phyloP scores from a whole-genome alignment of 192 early-diverging fungal species.

The Linnemannia hyalina region DNA sequence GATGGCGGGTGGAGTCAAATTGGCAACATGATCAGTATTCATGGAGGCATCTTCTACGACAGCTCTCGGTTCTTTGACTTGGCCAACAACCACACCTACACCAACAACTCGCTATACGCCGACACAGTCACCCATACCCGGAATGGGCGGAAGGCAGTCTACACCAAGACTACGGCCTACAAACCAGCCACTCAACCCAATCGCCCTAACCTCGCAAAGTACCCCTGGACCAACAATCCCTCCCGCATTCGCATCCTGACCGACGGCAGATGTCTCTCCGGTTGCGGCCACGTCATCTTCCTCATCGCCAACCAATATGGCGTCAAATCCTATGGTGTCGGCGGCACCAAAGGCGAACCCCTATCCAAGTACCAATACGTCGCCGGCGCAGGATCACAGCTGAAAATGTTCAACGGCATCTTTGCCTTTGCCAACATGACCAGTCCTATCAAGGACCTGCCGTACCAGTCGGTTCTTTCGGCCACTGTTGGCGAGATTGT shows the following conservation, averaged over 20 bases:
- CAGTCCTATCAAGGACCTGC: neutral
- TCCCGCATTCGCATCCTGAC: constrained; percentile 12
- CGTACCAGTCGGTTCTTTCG: neutral
- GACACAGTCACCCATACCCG: neutral
- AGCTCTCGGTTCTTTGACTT: constrained; percentile 4
- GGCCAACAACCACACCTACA: neutral
- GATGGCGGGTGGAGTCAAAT: neutral
- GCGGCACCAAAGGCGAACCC: neutral
- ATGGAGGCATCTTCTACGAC: constrained; percentile 1
- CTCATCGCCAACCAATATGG: neutral
- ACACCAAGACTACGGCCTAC: constrained; percentile 4
- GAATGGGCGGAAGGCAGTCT: constrained; percentile 13
- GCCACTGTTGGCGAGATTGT: neutral
- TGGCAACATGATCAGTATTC: neutral
- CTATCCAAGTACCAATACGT: constrained; percentile 18
- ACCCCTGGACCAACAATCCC: constrained; percentile 28
- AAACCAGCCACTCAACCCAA: neutral
- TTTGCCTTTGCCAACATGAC: constrained; percentile 11
- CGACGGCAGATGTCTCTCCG: constrained; percentile 27
- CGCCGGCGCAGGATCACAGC: neutral
- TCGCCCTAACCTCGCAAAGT: neutral
- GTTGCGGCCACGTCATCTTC: neutral
- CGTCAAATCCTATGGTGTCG: constrained; percentile 13
- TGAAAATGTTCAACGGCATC: neutral
- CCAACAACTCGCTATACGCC: constrained; percentile 2